Evolutionary conservation across 495 filamentous ascomycete genomes (phyloP).

Genomic region (Cetradonia linearis): DNA sequence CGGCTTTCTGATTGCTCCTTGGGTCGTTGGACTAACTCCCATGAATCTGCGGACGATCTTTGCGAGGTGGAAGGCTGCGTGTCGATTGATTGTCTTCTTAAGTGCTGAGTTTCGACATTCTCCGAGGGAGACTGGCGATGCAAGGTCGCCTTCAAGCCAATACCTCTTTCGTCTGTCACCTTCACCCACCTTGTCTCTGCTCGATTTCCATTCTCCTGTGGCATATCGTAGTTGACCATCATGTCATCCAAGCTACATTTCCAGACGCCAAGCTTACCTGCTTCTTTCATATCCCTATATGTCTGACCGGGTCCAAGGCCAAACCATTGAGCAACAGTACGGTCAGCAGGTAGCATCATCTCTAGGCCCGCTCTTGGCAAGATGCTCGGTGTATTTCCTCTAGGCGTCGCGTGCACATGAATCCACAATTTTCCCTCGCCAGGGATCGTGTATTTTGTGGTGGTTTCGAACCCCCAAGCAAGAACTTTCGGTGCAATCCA

Average conservation of each 20-base stretch:
- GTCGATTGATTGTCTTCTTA: constrained; percentile 1
- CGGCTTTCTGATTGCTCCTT: constrained; percentile 27
- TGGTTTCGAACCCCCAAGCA: constrained; percentile 45
- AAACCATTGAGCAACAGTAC: constrained; percentile 43
- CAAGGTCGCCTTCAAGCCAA: constrained; percentile 30
- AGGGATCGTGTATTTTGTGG: constrained; percentile 39
- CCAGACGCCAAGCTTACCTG: constrained; percentile 45
- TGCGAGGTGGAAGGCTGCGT: not conserved
- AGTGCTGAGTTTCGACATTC: not conserved
- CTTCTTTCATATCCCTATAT: constrained; percentile 50
- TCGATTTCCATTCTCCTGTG: constrained; percentile 55
- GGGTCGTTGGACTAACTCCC: constrained; percentile 20
- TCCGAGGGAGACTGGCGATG: constrained; percentile 10
- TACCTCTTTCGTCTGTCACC: constrained; percentile 30
- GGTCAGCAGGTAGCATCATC: constrained; percentile 32
- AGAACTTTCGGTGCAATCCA: constrained; percentile 48
- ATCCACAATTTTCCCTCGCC: constrained; percentile 36
- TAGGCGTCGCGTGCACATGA: constrained; percentile 33
- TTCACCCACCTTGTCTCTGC: constrained; percentile 50
- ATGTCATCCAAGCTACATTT: constrained; percentile 35
- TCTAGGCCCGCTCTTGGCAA: constrained; percentile 50
- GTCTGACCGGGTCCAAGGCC: constrained; percentile 55
- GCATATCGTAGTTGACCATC: constrained; percentile 49
- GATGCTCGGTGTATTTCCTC: constrained; percentile 39
- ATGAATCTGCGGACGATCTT: constrained; percentile 29